Conservation (phyloP, 192 early-diverging fungal genomes). For the Coemansia sp. region DNA sequence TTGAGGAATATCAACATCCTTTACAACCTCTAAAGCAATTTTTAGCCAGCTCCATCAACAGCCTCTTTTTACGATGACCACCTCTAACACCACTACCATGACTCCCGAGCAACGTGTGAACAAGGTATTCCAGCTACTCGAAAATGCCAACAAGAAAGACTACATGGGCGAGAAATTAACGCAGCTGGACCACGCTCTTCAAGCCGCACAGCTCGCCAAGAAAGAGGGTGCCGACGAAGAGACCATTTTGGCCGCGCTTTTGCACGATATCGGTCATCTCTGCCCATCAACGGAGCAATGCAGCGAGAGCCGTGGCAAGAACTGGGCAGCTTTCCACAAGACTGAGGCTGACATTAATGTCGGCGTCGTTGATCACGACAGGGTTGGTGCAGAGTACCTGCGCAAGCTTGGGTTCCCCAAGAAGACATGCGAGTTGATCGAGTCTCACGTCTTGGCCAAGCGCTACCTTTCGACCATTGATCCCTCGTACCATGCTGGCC, state of each 20-base stretch:
- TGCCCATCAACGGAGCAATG: constrained; percentile 43
- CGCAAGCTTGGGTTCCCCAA: constrained; percentile 58
- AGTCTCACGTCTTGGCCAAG: constrained; percentile 62
- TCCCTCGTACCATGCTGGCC: constrained; percentile 46
- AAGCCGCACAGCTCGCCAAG: constrained; percentile 56
- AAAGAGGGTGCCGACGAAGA: constrained; percentile 55
- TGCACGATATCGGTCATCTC: constrained; percentile 66
- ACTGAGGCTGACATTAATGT: constrained; percentile 12
- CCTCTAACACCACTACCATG: not conserved
- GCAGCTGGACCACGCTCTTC: constrained; percentile 61
- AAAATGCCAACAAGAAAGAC: constrained; percentile 55
- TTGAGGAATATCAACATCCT: not conserved
- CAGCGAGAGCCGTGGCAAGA: not conserved
- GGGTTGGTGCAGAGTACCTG: constrained; percentile 61
- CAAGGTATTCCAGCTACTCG: constrained; percentile 54
- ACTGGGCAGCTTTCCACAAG: not conserved
- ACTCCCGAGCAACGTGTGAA: constrained; percentile 19
- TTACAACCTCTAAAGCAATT: not conserved
- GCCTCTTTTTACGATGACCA: not conserved
- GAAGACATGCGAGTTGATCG: constrained; percentile 58
- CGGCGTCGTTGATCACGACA: constrained; percentile 60
- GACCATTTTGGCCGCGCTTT: constrained; percentile 57
- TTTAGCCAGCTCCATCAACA: not conserved
- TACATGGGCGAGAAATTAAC: constrained; percentile 63
- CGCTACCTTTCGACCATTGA: constrained; percentile 61